Base-by-base conservation (phyloP, 225 moss, liverwort and hornwort genomes). In the Climacium dendroides region DNA sequence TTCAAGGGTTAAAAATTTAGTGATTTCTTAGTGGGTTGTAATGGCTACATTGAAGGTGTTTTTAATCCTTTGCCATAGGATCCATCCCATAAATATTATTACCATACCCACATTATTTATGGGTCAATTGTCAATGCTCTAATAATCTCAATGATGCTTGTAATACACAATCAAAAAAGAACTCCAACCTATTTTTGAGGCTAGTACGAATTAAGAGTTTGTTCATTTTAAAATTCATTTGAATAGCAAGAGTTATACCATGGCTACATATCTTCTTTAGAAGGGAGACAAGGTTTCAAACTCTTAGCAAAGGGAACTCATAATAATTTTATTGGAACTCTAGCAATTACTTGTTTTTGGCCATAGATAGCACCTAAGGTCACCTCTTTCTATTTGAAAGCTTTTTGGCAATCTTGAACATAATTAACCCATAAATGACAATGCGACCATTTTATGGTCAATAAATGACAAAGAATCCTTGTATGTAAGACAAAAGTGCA, bases 301-400 rank as follows among this genome's bases (percentile, higher is more conserved):
- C 0, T 65, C 19, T 65, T 65, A 35, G 10, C 9, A 64, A 35
- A 34, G 5, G 3, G 19, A 64, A 11, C 6, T 66, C 1, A 35
- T 65, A 65, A 4, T 3, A n/a, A n/a, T 11, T n/a, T n/a, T n/a
- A 20, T 66, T n/a, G 11, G 0, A n/a, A 11, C 5, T 66, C 3
- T n/a, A 11, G 20, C 0, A 66, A 4, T n/a, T 35, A 6, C 5
- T n/a, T 5, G 20, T 35, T 66, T 66, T 20, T 6, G 6, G 20
- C 11, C 0, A 1, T n/a, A 1, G 35, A n/a, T n/a, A n/a, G 2
- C n/a, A 66, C 20, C 2, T 66, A 0, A 66, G 19, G 22, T 66
- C 11, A 22, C 10, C 1, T 66, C 11, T 66, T 66, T 66, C 7
- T 4, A n/a, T 20, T 20, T 11, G 3, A 66, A 6, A n/a, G n/a